Conservation (phyloP, 1,284 basidiomycete genomes). For the Hypsizygus ulmarius region DNA sequence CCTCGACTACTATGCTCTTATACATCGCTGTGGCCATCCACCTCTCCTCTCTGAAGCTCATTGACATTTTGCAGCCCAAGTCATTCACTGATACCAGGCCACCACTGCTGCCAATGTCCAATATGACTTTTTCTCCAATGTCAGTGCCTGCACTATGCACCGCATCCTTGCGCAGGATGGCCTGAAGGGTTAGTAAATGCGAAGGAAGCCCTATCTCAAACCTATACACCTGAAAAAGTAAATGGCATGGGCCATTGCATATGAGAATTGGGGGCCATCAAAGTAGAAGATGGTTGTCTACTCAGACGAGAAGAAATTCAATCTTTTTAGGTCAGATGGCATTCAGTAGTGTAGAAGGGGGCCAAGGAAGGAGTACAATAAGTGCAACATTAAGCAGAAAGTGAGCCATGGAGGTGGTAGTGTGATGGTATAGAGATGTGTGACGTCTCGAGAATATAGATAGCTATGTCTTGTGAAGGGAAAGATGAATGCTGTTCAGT, state of each 20-base stretch:
- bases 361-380: too few relatives aligned
- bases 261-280: background rate
- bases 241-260: background rate
- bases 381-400: constrained; percentile 16
- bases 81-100: too few relatives aligned
- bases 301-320: too few relatives aligned
- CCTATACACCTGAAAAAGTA: background rate
- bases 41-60: too few relatives aligned
- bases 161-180: background rate
- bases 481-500: too few relatives aligned
- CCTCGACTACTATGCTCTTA: too few relatives aligned
- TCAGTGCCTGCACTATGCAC: background rate
- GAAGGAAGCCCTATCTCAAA: background rate
- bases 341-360: too few relatives aligned
- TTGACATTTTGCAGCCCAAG: too few relatives aligned
- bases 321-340: too few relatives aligned
- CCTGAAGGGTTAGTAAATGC: background rate
- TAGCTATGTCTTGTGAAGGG: constrained; percentile 18
- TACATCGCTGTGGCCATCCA: too few relatives aligned
- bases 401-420: constrained; percentile 25
- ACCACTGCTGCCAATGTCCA: background rate
- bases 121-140: background rate
- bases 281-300: constrained; percentile 6
- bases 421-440: constrained; percentile 31
- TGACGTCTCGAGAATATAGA: constrained; percentile 6